phyloP scores from a whole-genome alignment of 306 rosid genomes.

The Alnus rubra region DNA sequence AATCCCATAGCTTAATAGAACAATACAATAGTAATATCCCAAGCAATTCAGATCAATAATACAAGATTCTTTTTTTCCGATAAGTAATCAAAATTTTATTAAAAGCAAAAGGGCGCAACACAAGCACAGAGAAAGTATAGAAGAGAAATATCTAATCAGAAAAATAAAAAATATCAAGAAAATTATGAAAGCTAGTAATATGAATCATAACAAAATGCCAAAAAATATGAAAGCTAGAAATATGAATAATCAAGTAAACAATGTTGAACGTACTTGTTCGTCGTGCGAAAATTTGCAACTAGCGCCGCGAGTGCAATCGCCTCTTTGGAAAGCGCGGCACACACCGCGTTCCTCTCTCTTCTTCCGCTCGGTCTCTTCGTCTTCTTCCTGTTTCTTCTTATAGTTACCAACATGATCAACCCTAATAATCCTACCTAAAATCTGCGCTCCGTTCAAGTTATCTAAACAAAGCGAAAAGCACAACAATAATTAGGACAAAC shows the following conservation, averaged over 20 bases:
- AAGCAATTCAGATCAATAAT: background rate
- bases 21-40: background rate
- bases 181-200: too few relatives aligned
- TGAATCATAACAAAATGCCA: background rate
- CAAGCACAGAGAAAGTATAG: too few relatives aligned
- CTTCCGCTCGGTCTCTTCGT: slow-evolving; percentile 74
- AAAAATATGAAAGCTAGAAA: background rate
- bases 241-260: too few relatives aligned
- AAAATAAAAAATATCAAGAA: too few relatives aligned
- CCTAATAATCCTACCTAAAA: slow-evolving; percentile 75
- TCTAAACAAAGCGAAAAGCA: slow-evolving; percentile 38
- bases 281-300: slow-evolving; percentile 89
- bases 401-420: slow-evolving; percentile 85
- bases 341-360: slow-evolving; percentile 92
- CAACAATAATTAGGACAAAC: background rate
- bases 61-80: background rate
- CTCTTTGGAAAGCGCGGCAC: slow-evolving; percentile 91
- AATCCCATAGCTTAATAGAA: background rate
- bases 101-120: too few relatives aligned
- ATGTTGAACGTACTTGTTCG: slow-evolving; percentile 57
- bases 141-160: too few relatives aligned
- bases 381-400: slow-evolving; percentile 93
- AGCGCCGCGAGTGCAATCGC: slow-evolving; percentile 90
- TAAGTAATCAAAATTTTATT: too few relatives aligned
- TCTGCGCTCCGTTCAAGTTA: slow-evolving; percentile 86